phyloP scores from a whole-genome alignment of 352 stramenopile species.

The Globisporangium uncinulatum region DNA sequence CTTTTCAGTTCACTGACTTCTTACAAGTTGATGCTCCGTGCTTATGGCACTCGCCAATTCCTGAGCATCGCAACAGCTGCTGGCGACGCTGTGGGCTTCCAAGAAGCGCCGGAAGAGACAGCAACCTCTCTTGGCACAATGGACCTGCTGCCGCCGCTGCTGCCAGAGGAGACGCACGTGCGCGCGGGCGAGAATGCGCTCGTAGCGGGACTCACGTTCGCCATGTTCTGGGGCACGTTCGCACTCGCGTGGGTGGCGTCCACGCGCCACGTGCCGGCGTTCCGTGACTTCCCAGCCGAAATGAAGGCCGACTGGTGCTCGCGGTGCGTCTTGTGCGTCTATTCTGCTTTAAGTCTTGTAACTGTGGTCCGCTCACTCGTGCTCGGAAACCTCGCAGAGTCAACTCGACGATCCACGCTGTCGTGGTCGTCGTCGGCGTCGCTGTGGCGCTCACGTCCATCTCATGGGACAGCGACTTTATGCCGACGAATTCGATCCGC shows the following conservation, averaged over 20 bases:
- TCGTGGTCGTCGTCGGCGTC: slow-evolving; percentile 59
- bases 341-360: too few species aligned
- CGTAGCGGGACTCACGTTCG: slow-evolving; percentile 51
- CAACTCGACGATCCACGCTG: slow-evolving; percentile 74
- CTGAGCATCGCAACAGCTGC: too few species aligned
- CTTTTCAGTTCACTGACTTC: too few species aligned
- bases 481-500: slow-evolving; percentile 70
- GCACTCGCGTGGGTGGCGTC: slow-evolving; percentile 54
- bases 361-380: too few species aligned
- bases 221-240: slow-evolving; percentile 68
- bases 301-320: slow-evolving; percentile 83
- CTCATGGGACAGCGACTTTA: slow-evolving; percentile 49
- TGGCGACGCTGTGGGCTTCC: too few species aligned
- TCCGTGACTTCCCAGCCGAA: slow-evolving; percentile 47
- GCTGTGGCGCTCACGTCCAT: slow-evolving; percentile 60
- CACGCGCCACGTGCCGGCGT: slow-evolving; percentile 48
- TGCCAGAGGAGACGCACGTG: slow-evolving; percentile 59
- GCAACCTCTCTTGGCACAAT: not conserved
- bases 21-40: too few species aligned
- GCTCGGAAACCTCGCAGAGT: slow-evolving; percentile 29
- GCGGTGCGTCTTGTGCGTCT: slow-evolving; percentile 25
- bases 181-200: slow-evolving; percentile 55
- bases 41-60: too few species aligned
- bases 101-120: not conserved
- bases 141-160: slow-evolving; percentile 23